These are phyloP conservation scores for Serpula lacrymans DNA, from an alignment of 768 basidiomycete species.

Conservation along the genomic window DNA sequence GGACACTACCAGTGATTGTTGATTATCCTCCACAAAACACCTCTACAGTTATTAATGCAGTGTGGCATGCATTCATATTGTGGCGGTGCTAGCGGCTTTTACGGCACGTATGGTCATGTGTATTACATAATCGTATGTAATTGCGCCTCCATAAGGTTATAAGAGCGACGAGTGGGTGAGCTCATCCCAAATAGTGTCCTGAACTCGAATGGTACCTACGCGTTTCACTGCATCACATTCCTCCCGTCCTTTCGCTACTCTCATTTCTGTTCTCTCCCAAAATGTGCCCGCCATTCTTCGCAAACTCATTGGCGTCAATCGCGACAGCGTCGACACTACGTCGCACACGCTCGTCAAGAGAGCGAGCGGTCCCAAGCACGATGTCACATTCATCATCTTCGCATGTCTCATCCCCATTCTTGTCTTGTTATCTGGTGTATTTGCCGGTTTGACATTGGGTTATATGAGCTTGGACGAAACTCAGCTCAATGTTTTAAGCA, in stretches of 20 bases:
- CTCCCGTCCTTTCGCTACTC: slow-evolving; percentile 42
- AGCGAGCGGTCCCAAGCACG: slow-evolving; percentile 12
- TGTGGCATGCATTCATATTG: too few relatives aligned
- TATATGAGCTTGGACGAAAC: slow-evolving; percentile 94
- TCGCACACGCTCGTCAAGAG: slow-evolving; percentile 30
- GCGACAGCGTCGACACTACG: slow-evolving; percentile 8
- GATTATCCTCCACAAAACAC: too few relatives aligned
- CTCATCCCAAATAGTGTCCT: too few relatives aligned
- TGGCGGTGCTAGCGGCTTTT: too few relatives aligned
- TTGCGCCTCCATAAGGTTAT: too few relatives aligned
- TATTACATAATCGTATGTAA: too few relatives aligned
- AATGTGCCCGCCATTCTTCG: slow-evolving; percentile 42
- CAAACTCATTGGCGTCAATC: slow-evolving; percentile 8
- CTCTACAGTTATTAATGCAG: too few relatives aligned
- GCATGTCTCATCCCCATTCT: slow-evolving; percentile 76
- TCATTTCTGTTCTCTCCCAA: slow-evolving; percentile 40
- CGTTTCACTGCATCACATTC: slow-evolving; percentile 31
- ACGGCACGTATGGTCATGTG: too few relatives aligned
- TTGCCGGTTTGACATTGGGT: slow-evolving; percentile 89
- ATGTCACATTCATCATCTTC: slow-evolving; percentile 35
- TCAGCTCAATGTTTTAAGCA: slow-evolving; percentile 82
- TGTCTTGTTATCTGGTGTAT: slow-evolving; percentile 78
- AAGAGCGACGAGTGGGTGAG: too few relatives aligned
- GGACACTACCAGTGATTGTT: too few relatives aligned
- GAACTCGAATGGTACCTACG: slow-evolving; percentile 37